phyloP scores from a whole-genome alignment of 257 asterid species.

The Galeopsis tetrahit region DNA sequence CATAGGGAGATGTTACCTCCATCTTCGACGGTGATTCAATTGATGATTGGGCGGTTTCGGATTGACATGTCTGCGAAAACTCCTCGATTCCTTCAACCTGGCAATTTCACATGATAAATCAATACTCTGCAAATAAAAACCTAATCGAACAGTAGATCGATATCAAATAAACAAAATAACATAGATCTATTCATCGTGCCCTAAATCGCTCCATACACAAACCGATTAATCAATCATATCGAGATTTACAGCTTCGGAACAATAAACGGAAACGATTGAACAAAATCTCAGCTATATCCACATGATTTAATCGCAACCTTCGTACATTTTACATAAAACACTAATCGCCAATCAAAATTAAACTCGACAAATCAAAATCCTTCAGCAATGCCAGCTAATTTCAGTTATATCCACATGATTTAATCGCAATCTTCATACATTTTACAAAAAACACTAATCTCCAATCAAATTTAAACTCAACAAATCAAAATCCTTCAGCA shows the following conservation, averaged over 20 bases:
- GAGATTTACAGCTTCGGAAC: background rate
- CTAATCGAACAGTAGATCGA: background rate
- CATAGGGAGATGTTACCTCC: slow-evolving; percentile 54
- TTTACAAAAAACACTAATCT: background rate
- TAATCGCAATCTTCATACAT: background rate
- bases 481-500: background rate
- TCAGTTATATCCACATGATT: slow-evolving; percentile 10
- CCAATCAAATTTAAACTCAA: background rate
- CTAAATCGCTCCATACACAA: background rate
- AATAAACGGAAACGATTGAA: background rate
- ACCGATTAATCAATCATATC: background rate
- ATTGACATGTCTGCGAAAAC: slow-evolving; percentile 41
- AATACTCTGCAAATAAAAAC: background rate
- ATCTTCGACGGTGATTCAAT: slow-evolving; percentile 55
- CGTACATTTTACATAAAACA: background rate
- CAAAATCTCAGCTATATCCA: slow-evolving; percentile 9
- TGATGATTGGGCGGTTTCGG: slow-evolving; percentile 52
- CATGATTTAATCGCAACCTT: background rate
- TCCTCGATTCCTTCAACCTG: slow-evolving; percentile 91
- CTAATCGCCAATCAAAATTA: background rate
- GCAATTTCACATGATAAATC: slow-evolving; percentile 11
- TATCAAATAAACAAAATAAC: background rate
- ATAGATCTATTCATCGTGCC: background rate
- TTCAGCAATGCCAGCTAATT: background rate
- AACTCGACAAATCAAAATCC: background rate